phyloP scores from a whole-genome alignment of 805 yeast species.

The Metahyphopichia silvanorum region DNA sequence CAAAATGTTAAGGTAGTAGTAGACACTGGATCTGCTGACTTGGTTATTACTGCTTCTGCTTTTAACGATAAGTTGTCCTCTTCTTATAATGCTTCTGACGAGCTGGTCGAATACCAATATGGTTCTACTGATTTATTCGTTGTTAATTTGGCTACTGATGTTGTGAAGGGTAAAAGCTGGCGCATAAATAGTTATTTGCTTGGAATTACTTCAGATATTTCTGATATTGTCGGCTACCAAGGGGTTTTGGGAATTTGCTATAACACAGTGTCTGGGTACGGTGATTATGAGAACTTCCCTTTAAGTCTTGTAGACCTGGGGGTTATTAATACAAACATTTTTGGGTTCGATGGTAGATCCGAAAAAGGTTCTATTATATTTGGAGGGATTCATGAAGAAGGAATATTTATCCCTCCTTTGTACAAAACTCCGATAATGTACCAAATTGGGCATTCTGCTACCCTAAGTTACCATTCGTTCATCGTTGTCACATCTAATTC shows the following conservation, averaged over 20 bases:
- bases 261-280: background rate
- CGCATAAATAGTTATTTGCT: background rate
- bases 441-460: slow-evolving; percentile 3
- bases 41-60: slow-evolving; percentile 3
- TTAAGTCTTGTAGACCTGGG: background rate
- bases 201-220: background rate
- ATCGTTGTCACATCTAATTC: slow-evolving; percentile 6
- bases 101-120: background rate
- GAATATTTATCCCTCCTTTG: background rate
- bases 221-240: background rate
- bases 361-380: slow-evolving; percentile 1
- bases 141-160: background rate
- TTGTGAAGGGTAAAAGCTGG: background rate
- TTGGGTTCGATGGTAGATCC: background rate
- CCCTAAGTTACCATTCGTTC: slow-evolving; percentile 1
- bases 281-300: slow-evolving; percentile 1
- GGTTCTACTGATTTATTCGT: slow-evolving; percentile 1
- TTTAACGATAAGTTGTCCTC: background rate
- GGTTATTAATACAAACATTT: background rate
- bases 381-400: slow-evolving; percentile 1
- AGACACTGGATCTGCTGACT: slow-evolving; percentile 10
- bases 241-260: slow-evolving; percentile 1
- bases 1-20: slow-evolving; percentile 3
- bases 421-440: slow-evolving; percentile 1
- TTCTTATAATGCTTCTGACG: background rate